These are phyloP conservation scores for Leavenworthia alabamica DNA, from an alignment of 345 rosid genomes.

Conservation along the genomic window DNA sequence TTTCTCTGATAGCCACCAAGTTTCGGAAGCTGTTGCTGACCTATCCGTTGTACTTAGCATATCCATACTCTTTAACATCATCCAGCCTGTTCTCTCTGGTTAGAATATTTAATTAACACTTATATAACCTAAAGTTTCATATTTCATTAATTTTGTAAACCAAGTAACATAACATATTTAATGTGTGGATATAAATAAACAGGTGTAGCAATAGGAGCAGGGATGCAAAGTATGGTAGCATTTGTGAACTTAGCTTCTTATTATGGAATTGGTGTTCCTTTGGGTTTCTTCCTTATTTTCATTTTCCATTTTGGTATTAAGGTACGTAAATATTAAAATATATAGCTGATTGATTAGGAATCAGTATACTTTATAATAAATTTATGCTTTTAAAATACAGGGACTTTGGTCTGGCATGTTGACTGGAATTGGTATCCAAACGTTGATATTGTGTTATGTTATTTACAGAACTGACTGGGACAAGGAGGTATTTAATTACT, in stretches of 20 bases:
- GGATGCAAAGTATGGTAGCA: constrained; percentile 40
- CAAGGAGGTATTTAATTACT: constrained; percentile 23
- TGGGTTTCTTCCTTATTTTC: constrained; percentile 31
- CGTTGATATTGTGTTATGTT: constrained; percentile 27
- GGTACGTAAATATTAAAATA: constrained; percentile 22
- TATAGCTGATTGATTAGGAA: neutral
- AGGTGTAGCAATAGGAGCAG: constrained; percentile 54
- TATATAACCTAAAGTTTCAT: neutral
- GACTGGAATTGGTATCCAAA: constrained; percentile 34
- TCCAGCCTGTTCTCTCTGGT: constrained; percentile 61
- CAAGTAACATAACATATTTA: neutral
- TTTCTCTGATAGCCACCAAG: constrained; percentile 35
- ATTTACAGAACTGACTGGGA: constrained; percentile 48
- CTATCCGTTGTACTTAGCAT: constrained; percentile 55
- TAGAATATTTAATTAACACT: neutral
- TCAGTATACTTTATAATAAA: neutral
- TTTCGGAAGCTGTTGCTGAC: constrained; percentile 38
- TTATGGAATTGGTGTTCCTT: constrained; percentile 43
- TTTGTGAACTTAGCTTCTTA: constrained; percentile 44
- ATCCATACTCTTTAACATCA: constrained; percentile 55
- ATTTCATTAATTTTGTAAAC: neutral
- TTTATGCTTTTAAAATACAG: constrained; percentile 18
- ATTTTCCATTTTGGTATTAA: constrained; percentile 33
- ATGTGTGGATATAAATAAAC: neutral
- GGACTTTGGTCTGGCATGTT: constrained; percentile 47